These are phyloP conservation scores for Osmanthus fragrans DNA, from an alignment of 257 asterid genomes.

Conservation along the genomic window DNA sequence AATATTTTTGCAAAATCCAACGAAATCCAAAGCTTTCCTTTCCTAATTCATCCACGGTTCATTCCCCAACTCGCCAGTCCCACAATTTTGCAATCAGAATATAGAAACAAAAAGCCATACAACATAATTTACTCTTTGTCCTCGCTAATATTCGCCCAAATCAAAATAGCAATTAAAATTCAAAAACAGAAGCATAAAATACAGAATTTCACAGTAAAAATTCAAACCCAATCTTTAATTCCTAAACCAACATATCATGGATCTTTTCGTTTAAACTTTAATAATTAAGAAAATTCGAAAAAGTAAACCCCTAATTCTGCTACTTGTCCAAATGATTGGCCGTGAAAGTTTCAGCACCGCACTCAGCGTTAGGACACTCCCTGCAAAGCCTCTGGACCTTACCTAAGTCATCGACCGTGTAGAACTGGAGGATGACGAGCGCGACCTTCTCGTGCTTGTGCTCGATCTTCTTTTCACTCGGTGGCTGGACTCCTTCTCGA, in stretches of 20 bases:
- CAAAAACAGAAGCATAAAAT: background rate
- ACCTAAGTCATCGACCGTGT: too few relatives aligned
- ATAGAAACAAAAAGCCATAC: background rate
- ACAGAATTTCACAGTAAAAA: background rate
- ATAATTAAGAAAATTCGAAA: too few relatives aligned
- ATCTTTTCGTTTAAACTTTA: too few relatives aligned
- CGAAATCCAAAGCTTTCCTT: conserved; percentile 13
- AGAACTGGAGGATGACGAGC: too few relatives aligned
- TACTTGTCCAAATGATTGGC: too few relatives aligned
- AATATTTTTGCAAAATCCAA: conserved; percentile 1
- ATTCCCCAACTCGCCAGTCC: background rate
- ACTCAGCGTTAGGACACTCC: too few relatives aligned
- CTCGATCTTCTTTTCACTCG: too few relatives aligned
- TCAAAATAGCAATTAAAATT: background rate
- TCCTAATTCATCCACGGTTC: conserved; percentile 5
- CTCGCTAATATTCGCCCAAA: background rate
- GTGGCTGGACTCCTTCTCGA: too few relatives aligned
- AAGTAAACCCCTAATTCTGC: too few relatives aligned
- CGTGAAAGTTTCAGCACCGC: too few relatives aligned
- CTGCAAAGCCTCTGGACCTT: too few relatives aligned
- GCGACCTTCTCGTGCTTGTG: too few relatives aligned
- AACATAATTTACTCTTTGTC: background rate
- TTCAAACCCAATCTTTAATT: background rate
- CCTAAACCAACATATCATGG: background rate
- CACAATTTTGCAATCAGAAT: background rate